These are phyloP conservation scores for Paramecium pentaurelia DNA, from an alignment of 73 alveolate species.

Conservation along the genomic window DNA sequence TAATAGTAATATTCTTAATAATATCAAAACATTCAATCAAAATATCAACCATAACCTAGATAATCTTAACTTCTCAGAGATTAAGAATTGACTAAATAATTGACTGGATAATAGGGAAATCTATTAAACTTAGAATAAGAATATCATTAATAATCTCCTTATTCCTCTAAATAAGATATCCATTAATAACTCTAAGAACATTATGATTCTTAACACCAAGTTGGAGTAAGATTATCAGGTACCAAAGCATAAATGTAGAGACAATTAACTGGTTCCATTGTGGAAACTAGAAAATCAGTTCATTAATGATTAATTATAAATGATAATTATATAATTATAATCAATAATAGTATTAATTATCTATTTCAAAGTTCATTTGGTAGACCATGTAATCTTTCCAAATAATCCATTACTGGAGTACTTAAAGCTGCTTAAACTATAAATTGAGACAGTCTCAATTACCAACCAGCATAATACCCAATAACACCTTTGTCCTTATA, in stretches of 20 bases:
- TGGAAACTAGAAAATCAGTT: neutral
- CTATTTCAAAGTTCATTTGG: neutral
- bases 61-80: neutral
- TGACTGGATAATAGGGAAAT: neutral
- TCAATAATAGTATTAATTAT: neutral
- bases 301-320: neutral
- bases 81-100: neutral
- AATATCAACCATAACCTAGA: neutral
- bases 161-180: neutral
- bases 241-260: neutral
- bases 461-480: slow-evolving; percentile 39
- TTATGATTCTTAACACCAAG: neutral
- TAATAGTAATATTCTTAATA: neutral
- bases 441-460: neutral
- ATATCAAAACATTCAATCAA: neutral
- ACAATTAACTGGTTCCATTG: neutral
- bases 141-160: neutral
- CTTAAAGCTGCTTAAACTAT: neutral
- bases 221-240: neutral
- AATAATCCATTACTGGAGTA: slow-evolving; percentile 23
- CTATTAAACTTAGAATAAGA: neutral
- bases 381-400: slow-evolving; percentile 15
- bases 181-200: neutral
- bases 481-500: neutral
- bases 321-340: neutral